Conservation (phyloP, 345 rosid species). For the Salix arbutifolia region DNA sequence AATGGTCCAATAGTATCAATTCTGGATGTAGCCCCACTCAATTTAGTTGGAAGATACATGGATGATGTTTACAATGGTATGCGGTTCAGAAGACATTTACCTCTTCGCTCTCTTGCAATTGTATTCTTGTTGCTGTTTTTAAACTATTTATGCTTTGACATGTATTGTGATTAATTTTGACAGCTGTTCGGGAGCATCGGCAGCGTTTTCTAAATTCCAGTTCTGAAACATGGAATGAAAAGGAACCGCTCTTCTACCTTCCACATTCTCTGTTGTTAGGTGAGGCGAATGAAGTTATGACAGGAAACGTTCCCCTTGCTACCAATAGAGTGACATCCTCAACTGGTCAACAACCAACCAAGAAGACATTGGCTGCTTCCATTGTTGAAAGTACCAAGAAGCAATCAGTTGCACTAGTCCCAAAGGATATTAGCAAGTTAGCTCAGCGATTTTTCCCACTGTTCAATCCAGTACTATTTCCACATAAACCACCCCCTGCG, state of each 20-base stretch:
- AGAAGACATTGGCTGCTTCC: conserved; percentile 79
- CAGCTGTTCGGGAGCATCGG: conserved; percentile 63
- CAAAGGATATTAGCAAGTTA: conserved; percentile 69
- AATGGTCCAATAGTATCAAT: conserved; percentile 43
- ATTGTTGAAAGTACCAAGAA: conserved; percentile 79
- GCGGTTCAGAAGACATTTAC: conserved; percentile 9
- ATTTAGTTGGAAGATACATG: conserved; percentile 53
- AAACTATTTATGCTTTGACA: conserved; percentile 5
- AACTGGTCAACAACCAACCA: conserved; percentile 46
- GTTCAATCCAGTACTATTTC: conserved; percentile 69
- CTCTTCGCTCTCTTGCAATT: background rate
- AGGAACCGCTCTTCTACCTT: conserved; percentile 67
- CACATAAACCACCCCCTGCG: conserved; percentile 79
- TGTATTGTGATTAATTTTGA: conserved; percentile 25
- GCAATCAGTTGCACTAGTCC: conserved; percentile 79
- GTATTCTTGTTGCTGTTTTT: conserved; percentile 12
- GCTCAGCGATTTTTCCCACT: conserved; percentile 57
- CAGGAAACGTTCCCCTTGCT: conserved; percentile 26
- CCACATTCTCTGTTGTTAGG: conserved; percentile 29
- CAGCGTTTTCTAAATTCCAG: conserved; percentile 50
- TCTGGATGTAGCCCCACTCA: conserved; percentile 58
- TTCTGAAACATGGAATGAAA: conserved; percentile 46
- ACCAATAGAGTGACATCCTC: conserved; percentile 28
- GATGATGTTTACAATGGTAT: conserved; percentile 62
- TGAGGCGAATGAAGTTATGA: conserved; percentile 40